phyloP scores from a whole-genome alignment of 768 basidiomycete species.

The Podaxis sp. region DNA sequence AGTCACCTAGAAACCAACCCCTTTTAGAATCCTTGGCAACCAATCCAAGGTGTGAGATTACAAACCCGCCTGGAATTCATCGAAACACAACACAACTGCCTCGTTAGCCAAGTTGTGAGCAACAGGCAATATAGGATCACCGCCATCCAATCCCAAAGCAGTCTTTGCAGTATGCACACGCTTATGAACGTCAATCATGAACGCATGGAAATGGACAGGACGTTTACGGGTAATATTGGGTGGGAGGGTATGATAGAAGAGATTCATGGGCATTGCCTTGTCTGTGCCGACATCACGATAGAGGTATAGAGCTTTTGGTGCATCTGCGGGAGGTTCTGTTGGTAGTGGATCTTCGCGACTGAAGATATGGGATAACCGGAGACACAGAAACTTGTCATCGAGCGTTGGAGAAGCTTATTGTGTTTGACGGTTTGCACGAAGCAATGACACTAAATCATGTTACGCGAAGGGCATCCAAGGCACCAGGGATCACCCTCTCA shows the following conservation, averaged over 20 bases:
- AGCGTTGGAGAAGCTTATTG: conserved; percentile 43
- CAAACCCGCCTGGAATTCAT: conserved; percentile 86
- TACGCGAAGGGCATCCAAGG: conserved; percentile 79
- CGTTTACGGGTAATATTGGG: conserved; percentile 66
- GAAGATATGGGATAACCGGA: conserved; percentile 49
- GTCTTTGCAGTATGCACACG: conserved; percentile 82
- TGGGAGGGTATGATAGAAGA: conserved; percentile 87
- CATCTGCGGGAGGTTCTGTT: conserved; percentile 44
- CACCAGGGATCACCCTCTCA: conserved; percentile 93
- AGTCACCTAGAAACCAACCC: conserved; percentile 59
- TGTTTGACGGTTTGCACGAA: conserved; percentile 79
- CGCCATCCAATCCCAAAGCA: conserved; percentile 62
- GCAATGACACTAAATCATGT: conserved; percentile 89
- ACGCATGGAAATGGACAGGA: conserved; percentile 96
- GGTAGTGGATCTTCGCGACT: conserved; percentile 36
- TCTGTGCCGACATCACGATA: conserved; percentile 97
- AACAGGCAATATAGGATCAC: conserved; percentile 86
- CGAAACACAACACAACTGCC: conserved; percentile 88
- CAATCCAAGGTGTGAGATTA: neutral
- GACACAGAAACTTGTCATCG: neutral
- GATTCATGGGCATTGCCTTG: conserved; percentile 99
- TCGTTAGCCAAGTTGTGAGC: conserved; percentile 85
- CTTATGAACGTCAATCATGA: conserved; percentile 99
- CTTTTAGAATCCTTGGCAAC: neutral
- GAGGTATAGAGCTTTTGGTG: conserved; percentile 89